phyloP scores from a whole-genome alignment of 768 basidiomycete genomes.

The Galerina marginata region DNA sequence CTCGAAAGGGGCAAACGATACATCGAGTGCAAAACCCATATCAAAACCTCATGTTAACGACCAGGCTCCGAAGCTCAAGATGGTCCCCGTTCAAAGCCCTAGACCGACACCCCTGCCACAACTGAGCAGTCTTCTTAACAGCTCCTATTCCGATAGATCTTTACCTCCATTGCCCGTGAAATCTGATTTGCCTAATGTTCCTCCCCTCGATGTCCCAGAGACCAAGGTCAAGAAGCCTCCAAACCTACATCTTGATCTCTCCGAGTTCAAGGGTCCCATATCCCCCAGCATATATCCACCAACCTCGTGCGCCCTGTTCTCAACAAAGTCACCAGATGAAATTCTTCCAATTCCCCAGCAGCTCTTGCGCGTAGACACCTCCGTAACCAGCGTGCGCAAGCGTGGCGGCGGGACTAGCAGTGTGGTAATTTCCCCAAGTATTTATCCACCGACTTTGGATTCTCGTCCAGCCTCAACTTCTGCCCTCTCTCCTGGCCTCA shows the following conservation, averaged over 20 bases:
- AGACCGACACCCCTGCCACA: conserved; percentile 25
- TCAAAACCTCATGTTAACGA: too few relatives aligned
- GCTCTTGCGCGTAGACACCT: conserved; percentile 3
- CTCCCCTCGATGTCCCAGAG: conserved; percentile 3
- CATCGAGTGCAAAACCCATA: too few relatives aligned
- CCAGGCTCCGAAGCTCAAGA: not conserved
- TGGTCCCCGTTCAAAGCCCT: conserved; percentile 24
- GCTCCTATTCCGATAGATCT: conserved; percentile 34
- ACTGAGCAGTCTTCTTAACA: conserved; percentile 20
- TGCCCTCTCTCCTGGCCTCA: conserved; percentile 9
- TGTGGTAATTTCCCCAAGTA: conserved; percentile 17
- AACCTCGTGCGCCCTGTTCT: conserved; percentile 4
- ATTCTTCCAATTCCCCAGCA: not conserved
- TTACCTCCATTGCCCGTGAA: conserved; percentile 36
- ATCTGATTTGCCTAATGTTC: conserved; percentile 18
- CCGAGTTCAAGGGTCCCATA: conserved; percentile 19
- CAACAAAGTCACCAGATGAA: not conserved
- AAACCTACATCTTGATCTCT: conserved; percentile 23
- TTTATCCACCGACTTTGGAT: conserved; percentile 11
- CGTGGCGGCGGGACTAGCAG: not conserved
- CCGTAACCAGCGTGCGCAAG: conserved; percentile 2
- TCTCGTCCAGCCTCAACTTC: conserved; percentile 19
- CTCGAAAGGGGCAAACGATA: not conserved
- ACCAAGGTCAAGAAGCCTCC: conserved; percentile 14
- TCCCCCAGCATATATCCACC: conserved; percentile 29